These are phyloP conservation scores for Aspergillus tamarii DNA, from an alignment of 2,329 filamentous ascomycete species.

Conservation along the genomic window DNA sequence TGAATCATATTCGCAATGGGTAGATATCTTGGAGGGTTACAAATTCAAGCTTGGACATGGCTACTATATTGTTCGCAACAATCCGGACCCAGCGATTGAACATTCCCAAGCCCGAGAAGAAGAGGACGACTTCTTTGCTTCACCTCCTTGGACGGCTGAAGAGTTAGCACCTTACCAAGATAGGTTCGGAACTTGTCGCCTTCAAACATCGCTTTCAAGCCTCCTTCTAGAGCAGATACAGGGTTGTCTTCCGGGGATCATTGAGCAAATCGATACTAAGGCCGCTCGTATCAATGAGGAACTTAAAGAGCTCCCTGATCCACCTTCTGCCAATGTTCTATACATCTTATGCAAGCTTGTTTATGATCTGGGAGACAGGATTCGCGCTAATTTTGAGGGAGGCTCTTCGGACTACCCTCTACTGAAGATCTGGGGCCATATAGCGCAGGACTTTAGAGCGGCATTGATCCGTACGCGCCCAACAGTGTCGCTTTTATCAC, in stretches of 20 bases:
- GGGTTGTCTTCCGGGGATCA: slow-evolving; percentile 37
- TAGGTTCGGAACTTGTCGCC: slow-evolving; percentile 56
- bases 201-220: slow-evolving; percentile 54
- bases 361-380: slow-evolving; percentile 57
- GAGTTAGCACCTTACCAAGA: slow-evolving; percentile 41
- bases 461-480: slow-evolving; percentile 50
- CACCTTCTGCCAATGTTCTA: slow-evolving; percentile 67
- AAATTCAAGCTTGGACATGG: slow-evolving; percentile 70
- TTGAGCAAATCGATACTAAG: slow-evolving; percentile 48
- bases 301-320: slow-evolving; percentile 65
- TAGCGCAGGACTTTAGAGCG: slow-evolving; percentile 57
- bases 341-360: slow-evolving; percentile 66
- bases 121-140: slow-evolving; percentile 56
- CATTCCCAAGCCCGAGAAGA: slow-evolving; percentile 52
- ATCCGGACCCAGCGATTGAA: slow-evolving; percentile 47
- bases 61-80: slow-evolving; percentile 74
- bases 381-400: slow-evolving; percentile 60
- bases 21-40: slow-evolving; percentile 63
- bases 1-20: slow-evolving; percentile 60
- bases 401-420: slow-evolving; percentile 47
- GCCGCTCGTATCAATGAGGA: slow-evolving; percentile 58
- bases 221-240: slow-evolving; percentile 54
- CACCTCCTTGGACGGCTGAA: slow-evolving; percentile 49
- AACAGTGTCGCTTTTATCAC: slow-evolving; percentile 32
- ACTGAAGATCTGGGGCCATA: slow-evolving; percentile 45